A percentile compares a stretch with the other conserved stretches of the same genome.
phyloP scores from a whole-genome alignment of 23 red algal species.

The Rhodosorus marinus region DNA sequence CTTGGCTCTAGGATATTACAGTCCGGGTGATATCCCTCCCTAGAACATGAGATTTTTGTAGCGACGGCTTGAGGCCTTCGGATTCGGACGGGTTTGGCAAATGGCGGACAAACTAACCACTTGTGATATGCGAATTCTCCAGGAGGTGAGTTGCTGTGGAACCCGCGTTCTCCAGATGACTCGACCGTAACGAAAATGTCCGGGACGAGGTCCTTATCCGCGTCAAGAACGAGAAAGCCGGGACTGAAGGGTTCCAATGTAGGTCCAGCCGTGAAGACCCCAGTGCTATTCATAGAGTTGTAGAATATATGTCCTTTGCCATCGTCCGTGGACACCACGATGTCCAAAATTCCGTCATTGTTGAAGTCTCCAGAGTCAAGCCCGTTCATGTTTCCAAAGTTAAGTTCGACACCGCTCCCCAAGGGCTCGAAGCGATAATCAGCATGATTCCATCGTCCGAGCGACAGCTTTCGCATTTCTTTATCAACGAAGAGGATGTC shows the following conservation, averaged over 20 bases:
- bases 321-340: constrained; percentile 34
- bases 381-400: too few species aligned
- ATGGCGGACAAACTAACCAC: not conserved
- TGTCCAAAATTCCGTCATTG: constrained; percentile 58
- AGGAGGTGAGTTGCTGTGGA: constrained; percentile 6
- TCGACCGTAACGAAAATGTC: constrained; percentile 55
- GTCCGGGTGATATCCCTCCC: not conserved
- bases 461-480: too few species aligned
- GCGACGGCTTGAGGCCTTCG: not conserved
- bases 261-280: too few species aligned
- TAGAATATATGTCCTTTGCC: constrained; percentile 22
- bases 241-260: not conserved
- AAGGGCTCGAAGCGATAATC: too few species aligned
- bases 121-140: not conserved
- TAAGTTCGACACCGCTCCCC: too few species aligned
- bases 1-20: not conserved
- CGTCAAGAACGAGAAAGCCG: constrained; percentile 40
- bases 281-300: too few species aligned
- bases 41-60: not conserved
- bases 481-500: too few species aligned
- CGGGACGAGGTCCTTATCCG: constrained; percentile 62
- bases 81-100: not conserved
- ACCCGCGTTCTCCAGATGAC: constrained; percentile 47
- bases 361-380: constrained; percentile 56
- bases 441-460: too few species aligned